Evolutionary conservation across 129 eudicot species (phyloP), one percentile per base, ranked within the genome.

Genomic region (Mikania micrantha): DNA sequence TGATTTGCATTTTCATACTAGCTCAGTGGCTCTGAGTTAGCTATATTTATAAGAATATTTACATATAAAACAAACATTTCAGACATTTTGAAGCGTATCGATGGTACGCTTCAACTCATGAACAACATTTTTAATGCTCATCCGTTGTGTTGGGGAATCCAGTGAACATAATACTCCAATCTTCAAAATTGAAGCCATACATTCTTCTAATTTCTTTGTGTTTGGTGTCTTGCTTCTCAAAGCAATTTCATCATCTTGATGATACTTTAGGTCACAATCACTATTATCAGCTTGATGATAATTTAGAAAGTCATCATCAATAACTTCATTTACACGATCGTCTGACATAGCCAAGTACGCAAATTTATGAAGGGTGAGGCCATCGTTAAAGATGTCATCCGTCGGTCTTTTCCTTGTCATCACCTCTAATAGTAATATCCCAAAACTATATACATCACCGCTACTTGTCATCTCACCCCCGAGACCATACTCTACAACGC

Each of bases 361-460:
- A 64, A 19, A 71, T 3, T 45, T 58, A 54, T 66, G 73, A 38
- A 75, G 76, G 67, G 8, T 79, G 20, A 50, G 24, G 22, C 64
- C 65, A 0, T 70, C 79, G n/a, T 11, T 61, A 21, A 83, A 71
- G 60, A 61, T 67, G 56, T 22, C n/a, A 9, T 59, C 36, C 0
- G 74, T 82, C 1, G 81, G 87, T 10, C 67, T 71, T 73, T 82
- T 82, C 7, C 84, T 74, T 0, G 79, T 74, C 41, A 79, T 65
- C 60, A 75, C 64, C 66, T 75, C 84, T 22, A 82, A 48, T 21
- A 75, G 47, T 20, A 82, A 29, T 39, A 75, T 66, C 40, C 79
- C 79, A 27, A 63, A 82, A 36, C 79, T 79, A 36, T 79, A 78
- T n/a, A 78, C 49, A 67, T 82, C 87, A 8, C 87, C 87, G 2